A percentile compares a stretch with the other conserved stretches of the same genome.
These are phyloP conservation scores for Boletellus deceptivus DNA, from an alignment of 1,284 basidiomycete genomes.

Conservation along the genomic window DNA sequence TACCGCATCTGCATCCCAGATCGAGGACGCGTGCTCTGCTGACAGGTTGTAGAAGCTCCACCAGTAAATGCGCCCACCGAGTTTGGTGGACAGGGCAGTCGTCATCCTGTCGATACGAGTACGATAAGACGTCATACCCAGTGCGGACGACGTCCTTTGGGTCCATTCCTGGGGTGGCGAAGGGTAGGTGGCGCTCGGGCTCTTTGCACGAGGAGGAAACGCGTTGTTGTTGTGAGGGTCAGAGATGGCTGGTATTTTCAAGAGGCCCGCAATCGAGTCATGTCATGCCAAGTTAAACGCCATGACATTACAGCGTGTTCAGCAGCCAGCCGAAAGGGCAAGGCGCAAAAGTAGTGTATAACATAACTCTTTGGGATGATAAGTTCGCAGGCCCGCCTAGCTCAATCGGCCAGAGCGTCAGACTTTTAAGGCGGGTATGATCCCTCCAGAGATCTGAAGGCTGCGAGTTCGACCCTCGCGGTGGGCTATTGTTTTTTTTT, in stretches of 20 bases:
- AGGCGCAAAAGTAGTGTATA: no score
- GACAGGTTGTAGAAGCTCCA: slow-evolving; percentile 1
- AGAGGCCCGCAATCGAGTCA: background rate
- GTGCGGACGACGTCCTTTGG: slow-evolving; percentile 5
- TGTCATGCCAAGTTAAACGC: background rate
- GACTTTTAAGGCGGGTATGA: slow-evolving; percentile 52
- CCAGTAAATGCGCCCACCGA: background rate
- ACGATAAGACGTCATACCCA: background rate
- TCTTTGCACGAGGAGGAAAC: background rate
- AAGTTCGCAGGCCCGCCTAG: slow-evolving; percentile 52
- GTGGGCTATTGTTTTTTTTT: slow-evolving; percentile 58
- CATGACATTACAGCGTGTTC: slow-evolving; percentile 9
- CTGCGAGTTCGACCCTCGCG: slow-evolving; percentile 91
- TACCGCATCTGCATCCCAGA: slow-evolving; percentile 12
- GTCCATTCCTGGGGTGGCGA: slow-evolving; percentile 25
- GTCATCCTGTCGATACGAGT: slow-evolving; percentile 4
- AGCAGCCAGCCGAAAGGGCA: background rate
- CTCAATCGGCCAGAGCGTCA: slow-evolving; percentile 49
- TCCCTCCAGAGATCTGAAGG: slow-evolving; percentile 79
- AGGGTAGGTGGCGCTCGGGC: slow-evolving; percentile 2
- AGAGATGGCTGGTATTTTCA: no score
- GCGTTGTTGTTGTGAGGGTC: slow-evolving; percentile 9
- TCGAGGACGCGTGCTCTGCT: slow-evolving; percentile 7
- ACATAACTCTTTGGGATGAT: no score
- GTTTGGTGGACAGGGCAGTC: background rate